Evolutionary conservation across 768 basidiomycete species (phyloP).

Genomic region (Trametes coccinea): DNA sequence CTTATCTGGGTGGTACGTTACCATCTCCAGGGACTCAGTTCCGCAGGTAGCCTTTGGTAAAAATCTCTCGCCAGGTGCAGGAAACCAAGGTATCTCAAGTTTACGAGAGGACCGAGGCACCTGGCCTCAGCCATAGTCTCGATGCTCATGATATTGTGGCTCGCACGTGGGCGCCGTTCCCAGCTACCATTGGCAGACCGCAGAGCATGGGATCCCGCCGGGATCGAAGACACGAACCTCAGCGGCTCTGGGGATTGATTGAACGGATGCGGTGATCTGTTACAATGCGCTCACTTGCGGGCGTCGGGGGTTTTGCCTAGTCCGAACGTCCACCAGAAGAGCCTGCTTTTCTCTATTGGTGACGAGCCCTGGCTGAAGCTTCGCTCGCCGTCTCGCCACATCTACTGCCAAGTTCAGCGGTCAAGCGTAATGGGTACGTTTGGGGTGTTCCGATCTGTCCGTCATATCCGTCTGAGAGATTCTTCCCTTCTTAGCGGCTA

Average conservation of each 20-base stretch:
- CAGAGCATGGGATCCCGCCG: background rate
- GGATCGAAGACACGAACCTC: slow-evolving; percentile 3
- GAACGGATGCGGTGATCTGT: too few species aligned
- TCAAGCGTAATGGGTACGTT: background rate
- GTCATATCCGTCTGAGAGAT: slow-evolving; percentile 2
- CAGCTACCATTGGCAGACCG: background rate
- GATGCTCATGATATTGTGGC: background rate
- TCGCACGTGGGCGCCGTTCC: background rate
- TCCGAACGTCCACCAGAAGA: too few species aligned
- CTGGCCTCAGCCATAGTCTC: too few species aligned
- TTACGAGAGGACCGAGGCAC: too few species aligned
- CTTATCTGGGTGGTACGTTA: too few species aligned
- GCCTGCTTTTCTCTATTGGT: background rate
- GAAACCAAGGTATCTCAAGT: too few species aligned
- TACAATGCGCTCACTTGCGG: background rate
- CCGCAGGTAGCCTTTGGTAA: too few species aligned
- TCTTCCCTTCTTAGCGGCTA: slow-evolving; percentile 2
- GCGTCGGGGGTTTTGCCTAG: background rate
- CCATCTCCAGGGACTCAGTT: too few species aligned
- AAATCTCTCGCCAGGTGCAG: too few species aligned
- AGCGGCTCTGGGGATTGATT: background rate
- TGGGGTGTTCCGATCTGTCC: slow-evolving; percentile 4
- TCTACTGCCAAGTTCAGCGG: too few species aligned
- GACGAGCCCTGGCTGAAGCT: background rate
- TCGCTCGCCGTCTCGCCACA: background rate